Base-by-base conservation (phyloP, 2,329 filamentous ascomycete genomes). In the Allantophomopsis cytisporea region DNA sequence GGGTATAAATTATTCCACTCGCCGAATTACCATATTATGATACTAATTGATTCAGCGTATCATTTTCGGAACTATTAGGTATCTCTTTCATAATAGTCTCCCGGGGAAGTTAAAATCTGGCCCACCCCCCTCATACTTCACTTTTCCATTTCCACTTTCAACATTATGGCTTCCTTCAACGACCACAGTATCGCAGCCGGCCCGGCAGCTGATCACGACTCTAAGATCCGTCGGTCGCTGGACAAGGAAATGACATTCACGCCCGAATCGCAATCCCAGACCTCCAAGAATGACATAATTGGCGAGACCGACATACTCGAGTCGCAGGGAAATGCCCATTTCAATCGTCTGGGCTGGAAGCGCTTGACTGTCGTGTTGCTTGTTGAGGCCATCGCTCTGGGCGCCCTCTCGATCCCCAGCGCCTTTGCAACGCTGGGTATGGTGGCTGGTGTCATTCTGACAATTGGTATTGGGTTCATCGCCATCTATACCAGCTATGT, bases 311-410 rank as follows among this genome's bases (percentile, higher is more conserved):
- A 37, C 18, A 43, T 32, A 11, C n/a, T 46, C 12, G 44, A 46
- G 36, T 44, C 41, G 13, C 38, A 48, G 35, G 47, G 46, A 2
- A 37, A 15, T 32, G 43, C 45, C 16, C 41, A 48, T n/a, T 51
- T 49, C 39, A 44, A 39, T 21, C 47, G 49, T 35, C 39, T 51
- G 8, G 49, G 68, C 38, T 73, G 69, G 68, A 66, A 68, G 48
- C 60, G 63, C 16, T 53, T 68, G 31, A 68, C 64, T 2, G 54
- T 68, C 15, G 63, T 66, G 41, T 52, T 69, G 40, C 65, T 69
- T 39, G 66, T 68, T 39, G 66, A 69, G 47, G 64, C 65, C 21
- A 66, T 68, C 43, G 63, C 65, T 7, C 57, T 69, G 18, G 66
- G 50, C 13, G 42, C 40, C 35, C 39, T 53, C 6, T 47, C 45